phyloP scores from a whole-genome alignment of 257 asterid species.

The Nicotiana otophora region DNA sequence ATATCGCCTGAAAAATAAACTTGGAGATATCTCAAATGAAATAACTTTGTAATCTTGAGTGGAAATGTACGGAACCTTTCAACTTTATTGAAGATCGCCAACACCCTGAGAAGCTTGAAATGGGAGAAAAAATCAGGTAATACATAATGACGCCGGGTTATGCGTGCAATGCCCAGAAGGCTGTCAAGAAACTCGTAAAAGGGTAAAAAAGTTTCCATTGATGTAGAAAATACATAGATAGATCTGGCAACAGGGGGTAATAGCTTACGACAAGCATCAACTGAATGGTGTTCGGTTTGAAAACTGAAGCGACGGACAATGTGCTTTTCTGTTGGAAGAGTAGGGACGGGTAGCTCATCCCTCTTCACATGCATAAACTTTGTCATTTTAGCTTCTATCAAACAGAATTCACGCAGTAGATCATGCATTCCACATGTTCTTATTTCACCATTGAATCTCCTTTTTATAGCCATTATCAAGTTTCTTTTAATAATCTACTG shows the following conservation, averaged over 20 bases:
- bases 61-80: background rate
- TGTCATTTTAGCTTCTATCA: background rate
- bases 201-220: too few species aligned
- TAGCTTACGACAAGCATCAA: background rate
- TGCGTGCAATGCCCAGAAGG: too few species aligned
- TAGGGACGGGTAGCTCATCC: too few species aligned
- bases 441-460: background rate
- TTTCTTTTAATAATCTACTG: background rate
- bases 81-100: background rate
- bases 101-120: background rate
- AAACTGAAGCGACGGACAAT: background rate
- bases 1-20: background rate
- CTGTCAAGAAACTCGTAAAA: too few species aligned
- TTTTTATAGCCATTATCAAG: background rate
- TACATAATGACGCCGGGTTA: too few species aligned
- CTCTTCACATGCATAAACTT: background rate
- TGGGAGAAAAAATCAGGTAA: background rate
- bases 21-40: background rate
- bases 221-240: background rate
- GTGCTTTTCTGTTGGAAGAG: background rate
- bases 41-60: background rate
- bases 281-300: background rate
- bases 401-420: constrained; percentile 3
- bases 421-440: constrained; percentile 6
- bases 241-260: background rate